Percentiles rank a stretch among this genome's conserved stretches.
These are phyloP conservation scores for Solanum bulbocastanum DNA, from an alignment of 257 asterid genomes.

Conservation along the genomic window DNA sequence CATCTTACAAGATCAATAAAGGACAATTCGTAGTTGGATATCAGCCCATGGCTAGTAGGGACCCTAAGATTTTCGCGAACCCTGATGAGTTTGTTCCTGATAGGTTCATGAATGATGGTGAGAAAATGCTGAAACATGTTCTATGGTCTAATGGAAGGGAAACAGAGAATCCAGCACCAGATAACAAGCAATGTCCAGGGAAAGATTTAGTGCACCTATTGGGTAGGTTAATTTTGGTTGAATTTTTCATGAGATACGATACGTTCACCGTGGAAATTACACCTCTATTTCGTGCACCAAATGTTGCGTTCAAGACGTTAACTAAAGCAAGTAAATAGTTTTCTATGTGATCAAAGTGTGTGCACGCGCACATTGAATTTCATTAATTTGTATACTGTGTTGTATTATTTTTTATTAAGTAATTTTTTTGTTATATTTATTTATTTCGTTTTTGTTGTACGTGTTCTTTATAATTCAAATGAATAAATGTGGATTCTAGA, in stretches of 20 bases:
- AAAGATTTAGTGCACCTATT: conserved; percentile 47
- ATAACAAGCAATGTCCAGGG: conserved; percentile 67
- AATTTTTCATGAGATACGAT: conserved; percentile 54
- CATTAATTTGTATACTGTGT: not conserved
- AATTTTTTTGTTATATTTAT: not conserved
- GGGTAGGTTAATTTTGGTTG: conserved; percentile 61
- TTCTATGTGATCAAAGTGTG: not conserved
- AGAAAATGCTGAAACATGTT: conserved; percentile 37
- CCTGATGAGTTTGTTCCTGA: conserved; percentile 44
- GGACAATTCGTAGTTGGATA: conserved; percentile 74
- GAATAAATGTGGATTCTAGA: not conserved
- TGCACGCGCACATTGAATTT: not conserved
- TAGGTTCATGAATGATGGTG: conserved; percentile 62
- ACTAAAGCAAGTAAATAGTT: conserved; percentile 9
- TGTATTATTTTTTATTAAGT: not conserved
- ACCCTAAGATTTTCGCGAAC: conserved; percentile 30
- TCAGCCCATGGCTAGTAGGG: conserved; percentile 63
- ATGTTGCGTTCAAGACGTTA: conserved; percentile 37
- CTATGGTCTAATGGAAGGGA: conserved; percentile 77
- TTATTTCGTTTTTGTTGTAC: not conserved
- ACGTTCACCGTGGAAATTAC: conserved; percentile 27
- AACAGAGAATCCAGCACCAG: conserved; percentile 35
- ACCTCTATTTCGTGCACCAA: conserved; percentile 30
- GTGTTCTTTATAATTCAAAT: not conserved
- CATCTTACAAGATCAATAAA: conserved; percentile 40